phyloP scores from a whole-genome alignment of 176 grass and related monocot species.

The Hsuehochloa calcarea region DNA sequence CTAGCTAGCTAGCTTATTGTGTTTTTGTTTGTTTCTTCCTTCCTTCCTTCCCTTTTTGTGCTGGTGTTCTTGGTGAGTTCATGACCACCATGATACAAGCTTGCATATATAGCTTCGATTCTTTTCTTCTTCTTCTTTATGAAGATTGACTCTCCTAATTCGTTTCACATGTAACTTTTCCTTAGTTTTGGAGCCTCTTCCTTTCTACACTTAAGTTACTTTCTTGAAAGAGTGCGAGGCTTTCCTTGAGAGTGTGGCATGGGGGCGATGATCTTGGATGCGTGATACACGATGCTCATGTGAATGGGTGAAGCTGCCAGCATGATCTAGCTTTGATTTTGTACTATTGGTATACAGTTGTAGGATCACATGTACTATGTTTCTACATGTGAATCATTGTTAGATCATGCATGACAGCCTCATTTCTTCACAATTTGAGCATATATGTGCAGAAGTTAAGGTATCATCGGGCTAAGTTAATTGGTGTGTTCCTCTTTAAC shows the following conservation, averaged over 20 bases:
- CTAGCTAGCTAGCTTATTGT: not conserved
- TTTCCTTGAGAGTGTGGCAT: not conserved
- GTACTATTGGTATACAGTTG: not conserved
- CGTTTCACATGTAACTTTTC: not conserved
- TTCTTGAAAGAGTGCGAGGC: not conserved
- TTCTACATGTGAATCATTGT: slow-evolving; percentile 29
- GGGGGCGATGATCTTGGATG: not conserved
- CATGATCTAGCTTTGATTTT: slow-evolving; percentile 66
- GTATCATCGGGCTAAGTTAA: not conserved
- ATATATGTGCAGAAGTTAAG: not conserved
- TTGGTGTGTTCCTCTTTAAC: not conserved
- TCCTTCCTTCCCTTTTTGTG: no score
- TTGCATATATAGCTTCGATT: not conserved
- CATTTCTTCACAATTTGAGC: slow-evolving; percentile 47
- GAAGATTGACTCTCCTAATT: not conserved
- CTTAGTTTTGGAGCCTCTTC: not conserved
- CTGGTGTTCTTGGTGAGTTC: not conserved
- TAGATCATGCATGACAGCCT: slow-evolving; percentile 69
- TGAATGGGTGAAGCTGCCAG: slow-evolving; percentile 81
- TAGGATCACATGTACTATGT: not conserved
- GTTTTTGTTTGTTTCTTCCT: not conserved
- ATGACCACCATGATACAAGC: not conserved
- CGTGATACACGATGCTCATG: slow-evolving; percentile 19
- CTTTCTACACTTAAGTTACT: not conserved
- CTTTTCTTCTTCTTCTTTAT: not conserved